Conservation (phyloP, 441 rosid species). For the Metrosideros polymorpha region DNA sequence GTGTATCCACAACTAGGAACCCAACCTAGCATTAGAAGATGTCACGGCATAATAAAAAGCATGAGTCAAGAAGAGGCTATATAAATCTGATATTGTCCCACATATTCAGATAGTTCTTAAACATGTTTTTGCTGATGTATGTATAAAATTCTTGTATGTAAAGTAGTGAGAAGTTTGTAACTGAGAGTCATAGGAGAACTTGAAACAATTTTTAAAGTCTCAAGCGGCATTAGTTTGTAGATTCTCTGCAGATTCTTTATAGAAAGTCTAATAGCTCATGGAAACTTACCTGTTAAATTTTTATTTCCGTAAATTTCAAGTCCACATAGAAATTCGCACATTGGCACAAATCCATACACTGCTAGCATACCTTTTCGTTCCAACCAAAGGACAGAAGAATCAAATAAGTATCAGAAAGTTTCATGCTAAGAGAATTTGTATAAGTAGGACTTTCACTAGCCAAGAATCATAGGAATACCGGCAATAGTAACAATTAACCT, state of each 20-base stretch:
- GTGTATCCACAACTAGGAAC: background rate
- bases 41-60: background rate
- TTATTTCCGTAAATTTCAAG: background rate
- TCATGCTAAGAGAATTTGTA: background rate
- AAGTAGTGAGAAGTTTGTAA: background rate
- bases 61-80: background rate
- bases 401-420: background rate
- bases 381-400: background rate
- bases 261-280: background rate
- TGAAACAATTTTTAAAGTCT: background rate
- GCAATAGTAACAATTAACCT: background rate
- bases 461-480: background rate
- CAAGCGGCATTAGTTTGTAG: background rate
- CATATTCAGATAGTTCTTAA: background rate
- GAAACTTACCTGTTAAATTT: background rate
- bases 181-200: background rate
- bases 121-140: background rate
- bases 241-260: background rate
- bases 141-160: background rate
- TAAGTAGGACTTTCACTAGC: background rate
- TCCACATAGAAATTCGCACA: background rate
- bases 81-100: background rate
- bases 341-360: background rate
- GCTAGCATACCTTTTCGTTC: background rate
- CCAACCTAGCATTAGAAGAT: background rate